Evolutionary conservation across 1,284 basidiomycete species (phyloP), one percentile per base, ranked within the genome.

Genomic region (Dichomitus squalens): DNA sequence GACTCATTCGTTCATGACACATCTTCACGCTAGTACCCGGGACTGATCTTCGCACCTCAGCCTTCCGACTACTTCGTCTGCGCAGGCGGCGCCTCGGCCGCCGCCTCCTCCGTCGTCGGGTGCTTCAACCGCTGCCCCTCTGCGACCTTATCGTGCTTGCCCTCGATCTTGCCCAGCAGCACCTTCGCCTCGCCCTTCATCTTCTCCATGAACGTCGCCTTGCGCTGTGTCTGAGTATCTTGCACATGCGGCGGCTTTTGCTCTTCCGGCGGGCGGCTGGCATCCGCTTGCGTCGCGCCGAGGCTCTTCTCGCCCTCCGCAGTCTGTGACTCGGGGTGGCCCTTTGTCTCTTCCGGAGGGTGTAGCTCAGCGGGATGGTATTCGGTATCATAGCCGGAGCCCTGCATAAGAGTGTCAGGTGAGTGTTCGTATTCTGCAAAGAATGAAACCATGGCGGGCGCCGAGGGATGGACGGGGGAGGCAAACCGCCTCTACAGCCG

Each of bases 171-270:
- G 1, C 83, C 82, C 4, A 76, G 71, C 20, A 85, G 63, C 8
- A 82, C 70, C 68, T 81, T 83, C 61, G 79, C 77, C 68, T 82
- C 82, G 16, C 81, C 82, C 67, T 77, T 80, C 60, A 85, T 70
- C 71, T 78, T 82, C 57, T 79, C 73, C 71, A 83, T 73, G 57
- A 84, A 79, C 21, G 72, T 73, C 14, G 72, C 65, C 68, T 78
- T 80, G 58, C 60, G 58, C 27, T 31, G 35, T 9, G 31, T 8
- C n/a, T 34, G 31, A 14, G 39, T 25, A 29, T 27, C 49, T 14
- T 43, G 41, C 16, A 29, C 29, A 7, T 61, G 46, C 44, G 58
- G 49, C 47, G 49, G 57, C 21, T 41, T 58, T 48, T 57, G 51
- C 50, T 56, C 40, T 38, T 58, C 58, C 16, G 52, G 9, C 11